Evolutionary conservation across 495 filamentous ascomycete genomes (phyloP).

Genomic region (Viridothelium virens): DNA sequence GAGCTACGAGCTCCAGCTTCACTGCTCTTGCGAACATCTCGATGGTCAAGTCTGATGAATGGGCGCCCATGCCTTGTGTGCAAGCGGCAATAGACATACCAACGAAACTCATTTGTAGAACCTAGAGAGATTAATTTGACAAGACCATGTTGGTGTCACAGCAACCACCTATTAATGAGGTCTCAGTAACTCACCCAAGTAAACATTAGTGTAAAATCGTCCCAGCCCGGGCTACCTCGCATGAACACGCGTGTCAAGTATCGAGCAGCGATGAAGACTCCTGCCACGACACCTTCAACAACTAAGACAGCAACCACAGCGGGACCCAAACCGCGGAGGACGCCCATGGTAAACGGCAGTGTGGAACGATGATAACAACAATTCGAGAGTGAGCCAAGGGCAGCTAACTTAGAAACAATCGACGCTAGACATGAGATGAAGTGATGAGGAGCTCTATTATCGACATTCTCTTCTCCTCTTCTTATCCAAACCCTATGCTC

Average conservation of each 20-base stretch:
- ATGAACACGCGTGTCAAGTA: background rate
- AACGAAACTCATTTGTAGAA: conserved; percentile 2
- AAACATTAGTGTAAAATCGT: background rate
- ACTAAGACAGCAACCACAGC: background rate
- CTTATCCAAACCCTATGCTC: background rate
- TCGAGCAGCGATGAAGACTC: background rate
- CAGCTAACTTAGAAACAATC: background rate
- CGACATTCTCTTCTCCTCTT: background rate
- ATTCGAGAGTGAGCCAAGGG: background rate
- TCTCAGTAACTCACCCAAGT: background rate
- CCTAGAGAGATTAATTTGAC: background rate
- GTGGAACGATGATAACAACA: background rate
- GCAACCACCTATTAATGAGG: too few species aligned
- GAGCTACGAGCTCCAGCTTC: background rate
- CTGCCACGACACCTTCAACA: background rate
- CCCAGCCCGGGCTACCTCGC: background rate
- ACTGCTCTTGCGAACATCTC: background rate
- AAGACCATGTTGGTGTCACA: too few species aligned
- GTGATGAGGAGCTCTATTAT: background rate
- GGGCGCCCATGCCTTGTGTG: background rate
- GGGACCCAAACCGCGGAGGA: background rate
- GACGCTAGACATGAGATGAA: background rate
- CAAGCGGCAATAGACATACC: conserved; percentile 4
- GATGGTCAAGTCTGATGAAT: background rate
- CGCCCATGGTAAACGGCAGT: background rate